Base-by-base conservation (phyloP, 805 yeast genomes). In the Blastobotrys robertii region DNA sequence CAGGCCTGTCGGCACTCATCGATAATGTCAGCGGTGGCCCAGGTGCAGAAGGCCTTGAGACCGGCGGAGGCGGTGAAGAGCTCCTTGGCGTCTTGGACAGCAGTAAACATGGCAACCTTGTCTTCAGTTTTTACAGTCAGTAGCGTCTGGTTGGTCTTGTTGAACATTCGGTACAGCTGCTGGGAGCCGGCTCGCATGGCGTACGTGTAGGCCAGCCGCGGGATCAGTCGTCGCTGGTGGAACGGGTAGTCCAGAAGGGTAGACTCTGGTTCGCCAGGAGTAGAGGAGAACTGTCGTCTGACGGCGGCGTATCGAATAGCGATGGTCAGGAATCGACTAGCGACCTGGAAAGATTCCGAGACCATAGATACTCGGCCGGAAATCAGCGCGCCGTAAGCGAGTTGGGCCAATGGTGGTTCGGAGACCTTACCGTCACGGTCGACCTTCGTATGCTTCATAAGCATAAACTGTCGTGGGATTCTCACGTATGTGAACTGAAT, bases 291-390 rank as follows among this genome's bases (percentile, higher is more conserved):
- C 64, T 87, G 97, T 55, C 87, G 77, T 65, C 97, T 77, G 30
- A 86, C 90, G 30, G 84, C 82, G 1, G 94, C 88, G 60, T 87
- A 87, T 56, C 96, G 73, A 34, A 84, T 66, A 1, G 95, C 95
- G 59, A 87, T 82, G n/a, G 95, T 84, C 43, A 76, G 67, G 56
- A 82, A 81, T 50, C 90, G 75, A 33, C 86, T 80, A 48, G 87
- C 78, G 59, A 80, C 79, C 57, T 90, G 75, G 60, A 76, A 84
- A 5, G 94, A 81, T 58, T 88, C 96, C 53, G 72, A 67, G 29
- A 84, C 94, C 96, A 87, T 87, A 29, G 78, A 73, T 34, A 87
- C 95, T 61, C 97, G 77, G 41, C 97, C 97, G 49, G 80, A 80
- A 48, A 87, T 68, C 49, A 87, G 68, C 2, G 96, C 94, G 48